phyloP scores from a whole-genome alignment of 176 grass and related monocot species.

The Hyparrhenia diplandra region DNA sequence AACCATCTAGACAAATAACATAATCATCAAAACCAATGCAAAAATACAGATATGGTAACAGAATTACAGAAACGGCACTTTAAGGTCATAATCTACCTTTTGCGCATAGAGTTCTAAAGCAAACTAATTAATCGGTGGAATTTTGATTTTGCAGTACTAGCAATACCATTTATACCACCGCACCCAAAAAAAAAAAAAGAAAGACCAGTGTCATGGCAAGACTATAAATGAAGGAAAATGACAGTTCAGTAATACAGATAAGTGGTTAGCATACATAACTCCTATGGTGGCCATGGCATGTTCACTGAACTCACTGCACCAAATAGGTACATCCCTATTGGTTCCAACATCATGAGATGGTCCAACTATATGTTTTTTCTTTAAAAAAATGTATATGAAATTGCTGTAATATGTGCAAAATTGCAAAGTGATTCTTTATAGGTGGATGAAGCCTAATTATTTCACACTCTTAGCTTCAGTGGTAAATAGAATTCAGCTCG shows the following conservation, averaged over 20 bases:
- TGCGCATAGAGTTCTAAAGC: background rate
- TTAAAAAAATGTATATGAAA: background rate
- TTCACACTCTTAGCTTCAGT: background rate
- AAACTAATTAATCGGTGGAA: background rate
- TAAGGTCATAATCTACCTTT: background rate
- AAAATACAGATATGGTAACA: background rate
- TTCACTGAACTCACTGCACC: background rate
- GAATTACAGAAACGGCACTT: too few species aligned
- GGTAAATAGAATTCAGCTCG: background rate
- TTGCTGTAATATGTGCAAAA: background rate
- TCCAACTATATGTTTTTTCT: background rate
- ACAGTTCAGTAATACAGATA: too few species aligned
- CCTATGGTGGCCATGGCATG: background rate
- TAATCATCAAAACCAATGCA: background rate
- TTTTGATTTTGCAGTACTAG: background rate
- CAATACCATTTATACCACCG: background rate
- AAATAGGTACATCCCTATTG: background rate
- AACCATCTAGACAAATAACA: too few species aligned
- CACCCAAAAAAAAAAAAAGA: background rate
- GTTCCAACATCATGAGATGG: background rate
- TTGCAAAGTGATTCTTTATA: background rate
- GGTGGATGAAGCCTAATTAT: background rate
- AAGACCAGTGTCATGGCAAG: background rate
- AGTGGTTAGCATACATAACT: too few species aligned
- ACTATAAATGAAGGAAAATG: background rate